A percentile compares a stretch with the other conserved stretches of the same genome.
Evolutionary conservation across 139 green algal genomes (phyloP).

Genomic region (Micromonas pusilla): DNA sequence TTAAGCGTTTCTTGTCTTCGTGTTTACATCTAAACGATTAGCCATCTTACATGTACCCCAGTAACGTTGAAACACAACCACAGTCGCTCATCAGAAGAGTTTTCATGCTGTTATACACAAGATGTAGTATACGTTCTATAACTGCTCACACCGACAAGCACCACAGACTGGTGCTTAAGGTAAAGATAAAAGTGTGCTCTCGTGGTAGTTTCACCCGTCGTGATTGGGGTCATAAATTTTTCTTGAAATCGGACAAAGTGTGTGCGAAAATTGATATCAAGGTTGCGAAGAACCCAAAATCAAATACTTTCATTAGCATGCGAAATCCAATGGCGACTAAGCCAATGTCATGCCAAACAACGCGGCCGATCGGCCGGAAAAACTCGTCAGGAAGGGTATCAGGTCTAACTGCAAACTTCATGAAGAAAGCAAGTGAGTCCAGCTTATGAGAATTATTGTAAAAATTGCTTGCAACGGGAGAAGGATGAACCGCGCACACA

Average conservation of each 20-base stretch:
- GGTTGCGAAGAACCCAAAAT: conserved; percentile 68
- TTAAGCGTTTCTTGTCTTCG: too few relatives aligned
- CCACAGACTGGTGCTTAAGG: too few relatives aligned
- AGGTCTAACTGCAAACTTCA: conserved; percentile 69
- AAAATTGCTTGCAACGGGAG: conserved; percentile 78
- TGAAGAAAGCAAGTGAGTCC: conserved; percentile 84
- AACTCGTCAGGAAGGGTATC: conserved; percentile 80
- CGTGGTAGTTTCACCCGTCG: too few relatives aligned
- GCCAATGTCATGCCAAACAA: conserved; percentile 80
- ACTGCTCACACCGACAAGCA: too few relatives aligned
- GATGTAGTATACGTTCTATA: too few relatives aligned
- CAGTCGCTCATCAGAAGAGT: too few relatives aligned
- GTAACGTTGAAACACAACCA: too few relatives aligned
- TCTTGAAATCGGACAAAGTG: conserved; percentile 72
- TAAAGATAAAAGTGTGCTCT: too few relatives aligned
- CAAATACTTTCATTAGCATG: conserved; percentile 69
- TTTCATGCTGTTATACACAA: too few relatives aligned
- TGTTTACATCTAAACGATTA: too few relatives aligned
- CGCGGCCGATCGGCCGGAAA: conserved; percentile 62
- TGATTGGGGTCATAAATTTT: too few relatives aligned
- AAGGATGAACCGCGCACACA: conserved; percentile 88
- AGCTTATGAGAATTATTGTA: conserved; percentile 64
- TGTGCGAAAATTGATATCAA: conserved; percentile 52
- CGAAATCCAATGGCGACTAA: conserved; percentile 72
- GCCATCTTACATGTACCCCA: too few relatives aligned